phyloP scores from a whole-genome alignment of 176 grass and related monocot species.

The Puccinellia tenuiflora region DNA sequence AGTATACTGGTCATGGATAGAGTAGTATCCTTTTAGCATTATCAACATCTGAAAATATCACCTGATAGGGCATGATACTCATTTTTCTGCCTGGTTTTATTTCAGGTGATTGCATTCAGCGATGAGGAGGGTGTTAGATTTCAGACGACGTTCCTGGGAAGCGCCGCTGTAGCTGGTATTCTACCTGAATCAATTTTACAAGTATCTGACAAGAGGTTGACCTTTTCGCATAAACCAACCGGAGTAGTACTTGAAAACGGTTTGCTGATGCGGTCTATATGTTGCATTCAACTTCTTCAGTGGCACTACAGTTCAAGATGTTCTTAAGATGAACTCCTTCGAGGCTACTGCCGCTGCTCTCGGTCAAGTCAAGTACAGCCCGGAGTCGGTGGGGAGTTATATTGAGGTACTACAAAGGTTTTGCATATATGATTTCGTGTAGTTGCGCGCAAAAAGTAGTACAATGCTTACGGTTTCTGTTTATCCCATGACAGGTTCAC shows the following conservation, averaged over 20 bases:
- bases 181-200: constrained; percentile 82
- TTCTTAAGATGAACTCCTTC: constrained; percentile 69
- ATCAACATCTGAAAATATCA: background rate
- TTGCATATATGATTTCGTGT: background rate
- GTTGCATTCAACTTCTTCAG: constrained; percentile 40
- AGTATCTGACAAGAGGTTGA: constrained; percentile 93
- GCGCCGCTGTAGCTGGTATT: constrained; percentile 92
- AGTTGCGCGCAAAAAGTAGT: background rate
- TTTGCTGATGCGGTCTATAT: constrained; percentile 30
- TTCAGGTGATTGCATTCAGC: constrained; percentile 94
- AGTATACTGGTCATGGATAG: background rate
- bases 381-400: constrained; percentile 74
- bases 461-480: background rate
- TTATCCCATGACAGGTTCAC: constrained; percentile 52
- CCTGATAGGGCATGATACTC: background rate
- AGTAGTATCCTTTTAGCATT: background rate
- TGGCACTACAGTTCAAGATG: constrained; percentile 69
- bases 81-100: background rate
- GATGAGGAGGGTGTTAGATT: constrained; percentile 95
- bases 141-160: constrained; percentile 95
- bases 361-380: constrained; percentile 50
- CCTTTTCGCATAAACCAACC: constrained; percentile 29
- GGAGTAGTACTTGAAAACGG: background rate
- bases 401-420: constrained; percentile 53
- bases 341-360: constrained; percentile 45